These are phyloP conservation scores for Umbelopsis sp. DNA, from an alignment of 192 early-diverging fungal genomes.

Conservation along the genomic window DNA sequence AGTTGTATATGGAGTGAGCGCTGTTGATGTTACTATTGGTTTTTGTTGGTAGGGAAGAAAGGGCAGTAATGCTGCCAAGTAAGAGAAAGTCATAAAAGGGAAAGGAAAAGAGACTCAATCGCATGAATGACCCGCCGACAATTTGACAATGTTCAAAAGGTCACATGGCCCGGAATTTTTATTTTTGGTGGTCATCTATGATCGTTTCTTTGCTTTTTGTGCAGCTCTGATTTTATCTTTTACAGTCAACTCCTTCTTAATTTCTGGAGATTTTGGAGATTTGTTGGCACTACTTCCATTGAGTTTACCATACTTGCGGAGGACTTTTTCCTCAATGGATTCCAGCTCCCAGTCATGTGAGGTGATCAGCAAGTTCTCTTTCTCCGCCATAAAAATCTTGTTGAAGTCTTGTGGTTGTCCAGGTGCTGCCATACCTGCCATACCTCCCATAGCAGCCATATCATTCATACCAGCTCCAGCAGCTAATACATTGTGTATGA, in stretches of 20 bases:
- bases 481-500: conserved; percentile 17
- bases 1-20: conserved; percentile 34
- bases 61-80: conserved; percentile 1
- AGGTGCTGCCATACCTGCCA: conserved; percentile 62
- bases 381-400: conserved; percentile 87
- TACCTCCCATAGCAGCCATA: conserved; percentile 90
- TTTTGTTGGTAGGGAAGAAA: not conserved
- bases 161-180: conserved; percentile 15
- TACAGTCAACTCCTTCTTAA: conserved; percentile 23
- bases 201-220: conserved; percentile 22
- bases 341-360: conserved; percentile 82
- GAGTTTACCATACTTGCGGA: conserved; percentile 74
- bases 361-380: conserved; percentile 83
- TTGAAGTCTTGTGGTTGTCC: conserved; percentile 83
- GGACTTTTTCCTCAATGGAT: conserved; percentile 75
- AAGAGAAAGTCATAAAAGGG: not conserved
- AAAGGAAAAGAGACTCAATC: not conserved
- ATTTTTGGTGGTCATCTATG: not conserved
- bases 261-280: not conserved
- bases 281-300: not conserved
- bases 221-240: conserved; percentile 32
- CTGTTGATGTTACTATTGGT: not conserved
- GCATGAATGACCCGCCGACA: not conserved
- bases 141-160: not conserved
- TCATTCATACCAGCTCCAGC: conserved; percentile 84